phyloP scores from a whole-genome alignment of 768 basidiomycete species.

The Chiua virens region DNA sequence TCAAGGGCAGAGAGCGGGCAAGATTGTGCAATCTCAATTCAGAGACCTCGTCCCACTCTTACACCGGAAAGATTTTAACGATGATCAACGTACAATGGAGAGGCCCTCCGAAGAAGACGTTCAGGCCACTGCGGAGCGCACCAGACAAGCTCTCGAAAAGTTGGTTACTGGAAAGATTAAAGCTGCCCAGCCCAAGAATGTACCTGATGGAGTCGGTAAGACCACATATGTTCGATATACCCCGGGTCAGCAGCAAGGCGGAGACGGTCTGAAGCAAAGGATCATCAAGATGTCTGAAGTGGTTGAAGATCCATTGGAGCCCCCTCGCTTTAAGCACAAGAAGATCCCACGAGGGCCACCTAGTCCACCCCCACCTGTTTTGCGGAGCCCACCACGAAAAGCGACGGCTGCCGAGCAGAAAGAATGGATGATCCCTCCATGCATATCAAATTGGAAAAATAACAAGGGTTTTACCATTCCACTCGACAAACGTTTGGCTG shows the following conservation, averaged over 20 bases:
- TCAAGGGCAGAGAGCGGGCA: conserved; percentile 88
- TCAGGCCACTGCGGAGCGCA: conserved; percentile 87
- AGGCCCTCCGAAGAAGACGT: conserved; percentile 94
- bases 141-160: conserved; percentile 88
- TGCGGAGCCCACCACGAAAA: conserved; percentile 93
- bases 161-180: conserved; percentile 96
- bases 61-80: conserved; percentile 84
- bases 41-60: conserved; percentile 94
- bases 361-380: conserved; percentile 92
- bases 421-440: conserved; percentile 99
- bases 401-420: conserved; percentile 97
- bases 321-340: conserved; percentile 97
- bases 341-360: conserved; percentile 97
- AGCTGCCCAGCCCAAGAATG: conserved; percentile 95
- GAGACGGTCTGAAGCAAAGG: conserved; percentile 73
- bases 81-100: conserved; percentile 75
- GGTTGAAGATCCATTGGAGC: conserved; percentile 96
- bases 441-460: conserved; percentile 99
- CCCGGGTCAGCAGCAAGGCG: conserved; percentile 82
- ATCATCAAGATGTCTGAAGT: conserved; percentile 99
- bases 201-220: conserved; percentile 81
- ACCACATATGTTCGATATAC: conserved; percentile 95
- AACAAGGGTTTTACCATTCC: conserved; percentile 99
- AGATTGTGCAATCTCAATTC: conserved; percentile 91
- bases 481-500: conserved; percentile 94